phyloP scores from a whole-genome alignment of 106 monocot species.

The Dioscorea dumetorum region DNA sequence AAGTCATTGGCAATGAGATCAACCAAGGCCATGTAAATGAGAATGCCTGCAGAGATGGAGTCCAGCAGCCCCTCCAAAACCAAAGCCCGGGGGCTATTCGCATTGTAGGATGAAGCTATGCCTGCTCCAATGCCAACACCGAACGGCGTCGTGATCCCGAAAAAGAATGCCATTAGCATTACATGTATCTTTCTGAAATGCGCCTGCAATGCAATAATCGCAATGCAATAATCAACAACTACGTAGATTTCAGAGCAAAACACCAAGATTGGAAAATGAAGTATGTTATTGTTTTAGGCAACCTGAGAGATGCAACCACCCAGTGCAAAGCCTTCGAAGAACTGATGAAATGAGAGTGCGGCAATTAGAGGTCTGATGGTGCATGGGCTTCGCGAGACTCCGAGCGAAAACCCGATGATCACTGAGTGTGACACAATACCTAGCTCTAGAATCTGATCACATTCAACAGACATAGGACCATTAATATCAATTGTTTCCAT shows the following conservation, averaged over 20 bases:
- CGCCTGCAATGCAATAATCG: conserved; percentile 39
- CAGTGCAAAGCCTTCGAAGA: conserved; percentile 95
- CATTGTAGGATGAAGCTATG: conserved; percentile 30
- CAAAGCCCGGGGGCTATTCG: conserved; percentile 28
- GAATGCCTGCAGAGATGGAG: conserved; percentile 51
- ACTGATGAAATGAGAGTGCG: conserved; percentile 94
- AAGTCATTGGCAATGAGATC: conserved; percentile 67
- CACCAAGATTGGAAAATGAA: too few species aligned
- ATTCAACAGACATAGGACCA: too few species aligned
- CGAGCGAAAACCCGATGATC: conserved; percentile 89
- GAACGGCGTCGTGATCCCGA: conserved; percentile 41
- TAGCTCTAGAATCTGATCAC: conserved; percentile 69
- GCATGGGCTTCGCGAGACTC: conserved; percentile 86
- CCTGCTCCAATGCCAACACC: conserved; percentile 36
- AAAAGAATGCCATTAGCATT: conserved; percentile 40
- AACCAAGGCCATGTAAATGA: conserved; percentile 65
- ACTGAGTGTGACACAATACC: conserved; percentile 96
- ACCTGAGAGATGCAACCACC: conserved; percentile 72
- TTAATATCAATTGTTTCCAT: too few species aligned
- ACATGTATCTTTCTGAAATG: conserved; percentile 32
- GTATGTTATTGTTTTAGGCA: too few species aligned
- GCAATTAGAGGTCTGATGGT: conserved; percentile 79
- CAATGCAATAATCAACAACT: neutral
- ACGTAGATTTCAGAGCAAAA: too few species aligned
- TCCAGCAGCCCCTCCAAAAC: conserved; percentile 57